Base-by-base conservation (phyloP, 1,284 basidiomycete genomes). In the Moesziomyces antarcticus region DNA sequence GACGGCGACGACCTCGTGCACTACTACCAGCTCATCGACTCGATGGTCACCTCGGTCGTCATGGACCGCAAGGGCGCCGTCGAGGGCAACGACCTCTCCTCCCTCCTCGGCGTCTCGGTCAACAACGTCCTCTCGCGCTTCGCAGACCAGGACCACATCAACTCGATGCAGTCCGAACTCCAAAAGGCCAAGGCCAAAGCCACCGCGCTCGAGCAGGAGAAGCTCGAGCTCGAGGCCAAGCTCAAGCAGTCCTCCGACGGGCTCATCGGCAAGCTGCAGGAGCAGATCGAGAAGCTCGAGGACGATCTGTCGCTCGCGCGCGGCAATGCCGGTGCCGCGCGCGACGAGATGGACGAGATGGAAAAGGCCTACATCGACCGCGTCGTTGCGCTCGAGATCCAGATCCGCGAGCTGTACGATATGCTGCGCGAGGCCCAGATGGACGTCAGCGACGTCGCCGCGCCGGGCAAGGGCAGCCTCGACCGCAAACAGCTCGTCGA, bases 11-110 rank as follows among this genome's bases (percentile, higher is more conserved):
- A 83, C 25, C 90, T 92, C 35, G 88, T 91, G 35, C 91, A 94
- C 77, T 93, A 95, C 85, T 97, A 93, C 85, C 93, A 94, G 85
- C 89, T 99, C 50, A 89, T 99, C 78, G 94, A 98, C 83, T 91
- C 92, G n/a, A 87, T 98, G 50, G 89, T 99, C 49, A 91, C 93
- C 35, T 92, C 95, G 77, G 90, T 99, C 47, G 94, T 98, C 24
- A 89, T 97, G 86, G 94, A 97, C 85, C 85, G 87, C 53, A 93
- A 94, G 85, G 92, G 93, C 77, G 73, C 81, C 9, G 82, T 82
- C n/a, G 88, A 94, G 51, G 86, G 87, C 37, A 84, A 87, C 43
- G 86, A 87, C 51, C 92, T 94, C 27, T 92, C 93, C 63, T 89
- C 91, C 50, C 89, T 94, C 21, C 88, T 97, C 71, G 95, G 94